Evolutionary conservation across 306 rosid species (phyloP), one percentile per base, ranked within the genome.

Genomic region (Abrus precatorius): DNA sequence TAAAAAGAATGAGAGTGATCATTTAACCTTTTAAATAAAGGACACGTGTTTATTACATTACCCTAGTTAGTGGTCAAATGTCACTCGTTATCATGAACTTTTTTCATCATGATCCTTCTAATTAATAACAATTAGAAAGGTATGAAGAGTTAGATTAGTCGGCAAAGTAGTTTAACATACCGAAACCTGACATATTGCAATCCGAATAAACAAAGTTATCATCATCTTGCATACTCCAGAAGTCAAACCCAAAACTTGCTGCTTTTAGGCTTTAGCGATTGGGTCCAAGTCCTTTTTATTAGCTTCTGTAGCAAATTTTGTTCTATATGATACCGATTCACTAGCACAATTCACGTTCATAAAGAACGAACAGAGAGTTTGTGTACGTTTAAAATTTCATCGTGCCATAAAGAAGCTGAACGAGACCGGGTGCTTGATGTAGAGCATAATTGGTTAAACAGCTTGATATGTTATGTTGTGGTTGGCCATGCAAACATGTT

Each of bases 21-120:
- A 33, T 13, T 80, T 13, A 10, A 28, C 45, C 8, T 52, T 44
- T 50, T 9, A 60, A 69, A 45, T 34, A 28, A 60, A 30, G 4
- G 81, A 90, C 90, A 85, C 85, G 89, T 85, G 85, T 82, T 47
- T 0, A 20, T 12, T 59, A 72, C 13, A 38, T 34, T 5, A 75
- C 86, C 88, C 28, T 60, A 34, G 11, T 74, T 82, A 83, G 86
- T 84, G 88, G 82, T 86, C 70, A 84, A 82, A 54, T 72, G 8
- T 68, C 74, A 44, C 56, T 78, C 76, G 49, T 66, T 69, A 28
- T 62, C 71, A 63, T 12, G 5, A 65, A 66, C 72, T 59, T 75
- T 84, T 69, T 50, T 54, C 30, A 64, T 56, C 83, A 36, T 11
- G 32, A 75, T 57, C 72, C 57, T 56, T 66, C 7, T 36, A 47